Base-by-base conservation (phyloP, 2,329 filamentous ascomycete species). In the Aspergillus pseudoglaucus region DNA sequence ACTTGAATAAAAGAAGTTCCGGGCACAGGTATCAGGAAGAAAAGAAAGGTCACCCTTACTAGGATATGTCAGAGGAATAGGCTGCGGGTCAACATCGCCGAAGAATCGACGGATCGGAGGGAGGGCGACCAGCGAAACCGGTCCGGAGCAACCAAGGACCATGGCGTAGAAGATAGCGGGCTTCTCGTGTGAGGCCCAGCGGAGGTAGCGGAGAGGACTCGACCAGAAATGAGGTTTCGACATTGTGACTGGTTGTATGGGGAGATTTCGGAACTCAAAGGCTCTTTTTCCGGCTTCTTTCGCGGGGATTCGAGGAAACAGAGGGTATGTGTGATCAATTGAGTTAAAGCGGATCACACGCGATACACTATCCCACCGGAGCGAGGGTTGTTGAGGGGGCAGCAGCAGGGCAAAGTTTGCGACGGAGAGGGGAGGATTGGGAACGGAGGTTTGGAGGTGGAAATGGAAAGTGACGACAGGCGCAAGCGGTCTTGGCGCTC, bases 151-250 rank as follows among this genome's bases (percentile, higher is more conserved):
- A 59, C 88, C 91, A 57, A 97, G 74, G 49, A 88, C 65, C 62
- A 88, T 75, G 60, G 88, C 89, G 80, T 83, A 97, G 79, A 96
- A 95, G 75, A 90, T 86, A 50, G 90, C 90, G 45, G 93, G 93
- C 69, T 87, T 87, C 71, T 93, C 85, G 73, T 89, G 85, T 44
- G 87, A 80, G 46, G 90, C 84, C 89, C 90, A 97, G 72, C 85
- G 85, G 63, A 87, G 73, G 82, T 95, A 97, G 61, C 83, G 83
- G 67, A 94, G 64, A 55, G 93, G 93, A 50, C 81, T 79, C 57
- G 82, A 79, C 83, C 86, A 96, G 85, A 98, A 96, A 62, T 78
- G 77, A 60, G 89, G 85, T 47, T 79, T 77, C 51, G 78, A 68
- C 73, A 75, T 75, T 53, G 51, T 57, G 59, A 56, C 50, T 3